Percentiles rank a stretch among this genome's conserved stretches.
Conservation (phyloP, 768 basidiomycete genomes). For the Russula compacta region DNA sequence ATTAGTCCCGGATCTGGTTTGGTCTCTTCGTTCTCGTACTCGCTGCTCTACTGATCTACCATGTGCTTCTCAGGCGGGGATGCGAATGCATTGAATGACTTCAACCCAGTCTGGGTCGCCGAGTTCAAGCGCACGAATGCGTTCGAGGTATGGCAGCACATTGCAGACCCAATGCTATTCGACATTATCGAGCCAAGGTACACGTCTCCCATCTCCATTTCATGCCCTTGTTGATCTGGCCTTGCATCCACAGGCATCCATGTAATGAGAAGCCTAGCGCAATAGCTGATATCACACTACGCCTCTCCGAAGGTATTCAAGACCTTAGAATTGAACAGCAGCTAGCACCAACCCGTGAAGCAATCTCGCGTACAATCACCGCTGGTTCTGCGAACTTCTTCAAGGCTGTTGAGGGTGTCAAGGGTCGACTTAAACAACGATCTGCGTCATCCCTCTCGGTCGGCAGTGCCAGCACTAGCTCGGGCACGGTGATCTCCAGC, state of each 20-base stretch:
- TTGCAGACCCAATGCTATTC: slow-evolving; percentile 88
- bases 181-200: slow-evolving; percentile 93
- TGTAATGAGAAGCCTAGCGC: slow-evolving; percentile 86
- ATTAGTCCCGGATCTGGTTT: slow-evolving; percentile 56
- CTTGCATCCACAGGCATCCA: slow-evolving; percentile 56
- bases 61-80: slow-evolving; percentile 36
- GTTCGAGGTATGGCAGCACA: slow-evolving; percentile 81
- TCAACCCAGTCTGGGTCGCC: slow-evolving; percentile 79
- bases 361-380: slow-evolving; percentile 65
- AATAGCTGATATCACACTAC: slow-evolving; percentile 84
- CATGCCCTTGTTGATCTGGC: neutral
- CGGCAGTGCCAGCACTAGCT: slow-evolving; percentile 17
- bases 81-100: slow-evolving; percentile 59
- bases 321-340: slow-evolving; percentile 90
- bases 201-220: slow-evolving; percentile 14
- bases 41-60: neutral
- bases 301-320: slow-evolving; percentile 88
- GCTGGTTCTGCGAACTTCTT: slow-evolving; percentile 74
- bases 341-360: slow-evolving; percentile 88
- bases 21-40: neutral
- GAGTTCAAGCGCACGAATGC: slow-evolving; percentile 86
- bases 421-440: slow-evolving; percentile 57
- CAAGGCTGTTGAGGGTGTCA: slow-evolving; percentile 85
- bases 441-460: slow-evolving; percentile 20
- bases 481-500: slow-evolving; percentile 25